Percentiles rank a stretch among this genome's conserved stretches.
Conservation (phyloP, 768 basidiomycete species). For the Mycena alexandri region DNA sequence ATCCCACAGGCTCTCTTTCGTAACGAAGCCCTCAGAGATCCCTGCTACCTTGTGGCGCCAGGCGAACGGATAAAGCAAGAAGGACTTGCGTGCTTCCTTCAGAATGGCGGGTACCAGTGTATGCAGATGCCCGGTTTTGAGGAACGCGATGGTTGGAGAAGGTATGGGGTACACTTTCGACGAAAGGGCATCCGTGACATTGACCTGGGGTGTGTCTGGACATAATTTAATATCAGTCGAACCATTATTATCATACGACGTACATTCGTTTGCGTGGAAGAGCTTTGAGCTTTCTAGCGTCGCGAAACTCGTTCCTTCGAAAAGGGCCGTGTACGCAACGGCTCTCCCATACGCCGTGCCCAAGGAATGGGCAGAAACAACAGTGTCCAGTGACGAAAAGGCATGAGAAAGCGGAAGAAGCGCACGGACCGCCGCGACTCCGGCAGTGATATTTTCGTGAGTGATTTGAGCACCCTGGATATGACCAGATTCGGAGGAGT, state of each 20-base stretch:
- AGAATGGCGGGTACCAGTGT: slow-evolving; percentile 67
- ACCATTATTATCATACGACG: slow-evolving; percentile 21
- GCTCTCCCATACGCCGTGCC: slow-evolving; percentile 84
- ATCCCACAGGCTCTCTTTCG: slow-evolving; percentile 89
- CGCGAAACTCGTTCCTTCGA: slow-evolving; percentile 80
- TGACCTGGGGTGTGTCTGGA: slow-evolving; percentile 43
- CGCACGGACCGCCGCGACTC: slow-evolving; percentile 83
- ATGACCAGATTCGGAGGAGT: slow-evolving; percentile 62
- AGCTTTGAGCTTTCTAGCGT: slow-evolving; percentile 70
- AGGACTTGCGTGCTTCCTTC: slow-evolving; percentile 65
- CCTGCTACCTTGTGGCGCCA: slow-evolving; percentile 83
- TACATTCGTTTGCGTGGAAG: slow-evolving; percentile 61
- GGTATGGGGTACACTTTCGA: slow-evolving; percentile 68
- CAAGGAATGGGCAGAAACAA: slow-evolving; percentile 81
- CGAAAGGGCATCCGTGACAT: slow-evolving; percentile 63
- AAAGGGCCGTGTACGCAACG: slow-evolving; percentile 83
- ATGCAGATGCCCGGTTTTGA: slow-evolving; percentile 72
- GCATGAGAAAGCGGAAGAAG: slow-evolving; percentile 81
- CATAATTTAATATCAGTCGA: slow-evolving; percentile 1
- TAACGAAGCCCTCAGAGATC: slow-evolving; percentile 79
- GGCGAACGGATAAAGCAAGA: slow-evolving; percentile 70
- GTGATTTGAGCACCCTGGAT: slow-evolving; percentile 77
- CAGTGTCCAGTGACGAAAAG: slow-evolving; percentile 78
- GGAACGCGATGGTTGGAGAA: slow-evolving; percentile 84
- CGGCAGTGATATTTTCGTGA: slow-evolving; percentile 89